phyloP scores from a whole-genome alignment of 2,329 filamentous ascomycete genomes.

The Volutella citrinella region DNA sequence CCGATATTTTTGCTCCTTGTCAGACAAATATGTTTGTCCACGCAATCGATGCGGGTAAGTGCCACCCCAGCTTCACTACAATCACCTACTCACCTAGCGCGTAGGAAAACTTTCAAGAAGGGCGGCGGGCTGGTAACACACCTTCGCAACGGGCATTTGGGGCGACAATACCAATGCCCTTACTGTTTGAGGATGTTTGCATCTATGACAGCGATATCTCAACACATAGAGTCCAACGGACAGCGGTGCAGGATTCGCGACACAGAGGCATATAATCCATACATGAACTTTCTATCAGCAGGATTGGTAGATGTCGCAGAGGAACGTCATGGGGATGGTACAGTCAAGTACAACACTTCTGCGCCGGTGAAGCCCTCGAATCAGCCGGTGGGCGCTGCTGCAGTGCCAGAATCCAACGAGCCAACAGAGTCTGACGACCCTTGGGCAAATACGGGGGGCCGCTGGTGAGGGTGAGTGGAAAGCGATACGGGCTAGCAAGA shows the following conservation, averaged over 20 bases:
- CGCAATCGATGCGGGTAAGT: slow-evolving; percentile 49
- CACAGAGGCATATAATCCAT: slow-evolving; percentile 33
- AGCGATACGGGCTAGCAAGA: too few species aligned
- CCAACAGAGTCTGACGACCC: too few species aligned
- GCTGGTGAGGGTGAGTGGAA: too few species aligned
- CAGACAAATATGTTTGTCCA: slow-evolving; percentile 52
- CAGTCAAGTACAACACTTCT: slow-evolving; percentile 23
- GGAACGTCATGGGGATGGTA: slow-evolving; percentile 23
- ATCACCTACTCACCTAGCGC: slow-evolving; percentile 3
- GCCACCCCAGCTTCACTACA: too few species aligned
- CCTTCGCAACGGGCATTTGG: slow-evolving; percentile 39
- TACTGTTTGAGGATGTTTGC: slow-evolving; percentile 42
- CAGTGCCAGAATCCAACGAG: not conserved
- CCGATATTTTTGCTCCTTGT: slow-evolving; percentile 42
- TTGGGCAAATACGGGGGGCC: too few species aligned
- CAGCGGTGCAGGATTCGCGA: slow-evolving; percentile 42
- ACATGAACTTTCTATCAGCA: slow-evolving; percentile 31
- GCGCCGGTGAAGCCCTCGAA: slow-evolving; percentile 10
- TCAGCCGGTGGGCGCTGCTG: not conserved
- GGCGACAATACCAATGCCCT: slow-evolving; percentile 38
- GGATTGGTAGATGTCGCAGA: slow-evolving; percentile 26
- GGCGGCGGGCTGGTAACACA: slow-evolving; percentile 36
- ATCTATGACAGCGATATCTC: slow-evolving; percentile 40
- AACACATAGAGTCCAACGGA: slow-evolving; percentile 46
- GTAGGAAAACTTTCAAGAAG: slow-evolving; percentile 40